A percentile compares a stretch with the other conserved stretches of the same genome.
Evolutionary conservation across 139 green algal genomes (phyloP).

Genomic region (Chlamydomonas asymmetrica): DNA sequence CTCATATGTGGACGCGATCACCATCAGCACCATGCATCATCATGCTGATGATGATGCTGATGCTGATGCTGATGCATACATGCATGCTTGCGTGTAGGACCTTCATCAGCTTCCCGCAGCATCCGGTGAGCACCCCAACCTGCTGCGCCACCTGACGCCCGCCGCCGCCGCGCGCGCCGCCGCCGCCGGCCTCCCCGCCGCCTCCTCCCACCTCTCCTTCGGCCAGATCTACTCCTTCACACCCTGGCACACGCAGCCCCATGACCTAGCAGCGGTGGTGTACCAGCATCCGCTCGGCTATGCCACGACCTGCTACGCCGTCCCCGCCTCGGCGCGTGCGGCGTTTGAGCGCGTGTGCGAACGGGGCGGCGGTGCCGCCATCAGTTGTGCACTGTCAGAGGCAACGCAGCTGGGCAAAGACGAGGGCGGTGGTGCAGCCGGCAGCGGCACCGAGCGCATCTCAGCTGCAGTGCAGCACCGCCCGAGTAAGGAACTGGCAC

Average conservation of each 20-base stretch:
- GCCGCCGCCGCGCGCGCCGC: constrained; percentile 67
- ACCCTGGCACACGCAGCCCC: constrained; percentile 84
- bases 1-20: too few relatives aligned
- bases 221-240: constrained; percentile 73
- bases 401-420: too few relatives aligned
- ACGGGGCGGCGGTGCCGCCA: too few relatives aligned
- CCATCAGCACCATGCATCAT: too few relatives aligned
- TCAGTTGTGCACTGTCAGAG: too few relatives aligned
- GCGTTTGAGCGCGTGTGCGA: constrained; percentile 61
- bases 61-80: too few relatives aligned
- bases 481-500: too few relatives aligned
- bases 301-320: constrained; percentile 67
- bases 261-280: constrained; percentile 85
- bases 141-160: constrained; percentile 74
- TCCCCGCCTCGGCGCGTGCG: constrained; percentile 50
- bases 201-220: constrained; percentile 79
- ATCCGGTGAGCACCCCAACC: constrained; percentile 20
- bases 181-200: constrained; percentile 68
- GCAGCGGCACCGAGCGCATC: too few relatives aligned
- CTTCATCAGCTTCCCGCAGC: not conserved
- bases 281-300: constrained; percentile 76
- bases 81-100: not conserved
- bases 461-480: too few relatives aligned
- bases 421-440: too few relatives aligned
- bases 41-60: too few relatives aligned